Percentiles rank a stretch among this genome's conserved stretches.
Evolutionary conservation across 1,284 basidiomycete species (phyloP).

Genomic region (Ceraceosorus bombacis): DNA sequence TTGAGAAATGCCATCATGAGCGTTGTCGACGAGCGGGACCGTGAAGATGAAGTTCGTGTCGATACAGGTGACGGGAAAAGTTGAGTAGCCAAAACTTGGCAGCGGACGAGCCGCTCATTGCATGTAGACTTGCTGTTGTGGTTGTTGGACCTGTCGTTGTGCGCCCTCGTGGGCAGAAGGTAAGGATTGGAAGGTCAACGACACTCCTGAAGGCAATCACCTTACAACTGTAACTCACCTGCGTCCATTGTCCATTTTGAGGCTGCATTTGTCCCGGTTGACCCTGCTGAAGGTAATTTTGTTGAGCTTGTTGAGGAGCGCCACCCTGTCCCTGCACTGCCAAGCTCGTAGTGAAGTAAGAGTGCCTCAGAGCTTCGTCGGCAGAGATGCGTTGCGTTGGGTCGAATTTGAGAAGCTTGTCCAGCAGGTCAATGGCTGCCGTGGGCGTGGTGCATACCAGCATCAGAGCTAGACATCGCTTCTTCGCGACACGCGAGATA

Average conservation of each 20-base stretch:
- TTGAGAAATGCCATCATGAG: too few species aligned
- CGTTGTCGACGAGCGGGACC: too few species aligned
- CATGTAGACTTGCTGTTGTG: constrained; percentile 9
- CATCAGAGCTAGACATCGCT: constrained; percentile 1
- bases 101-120: background rate
- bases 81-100: too few species aligned
- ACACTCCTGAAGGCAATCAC: too few species aligned
- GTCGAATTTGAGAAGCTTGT: constrained; percentile 92
- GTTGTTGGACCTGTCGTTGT: constrained; percentile 2
- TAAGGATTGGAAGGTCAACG: too few species aligned
- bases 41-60: too few species aligned
- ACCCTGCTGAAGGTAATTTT: constrained; percentile 5
- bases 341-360: constrained; percentile 65
- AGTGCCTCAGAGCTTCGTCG: constrained; percentile 81
- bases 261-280: background rate
- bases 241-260: background rate
- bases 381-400: constrained; percentile 86
- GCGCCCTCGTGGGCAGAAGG: too few species aligned
- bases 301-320: background rate
- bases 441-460: background rate
- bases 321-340: constrained; percentile 21
- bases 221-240: background rate
- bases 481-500: constrained; percentile 4
- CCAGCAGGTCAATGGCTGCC: constrained; percentile 85
- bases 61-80: too few species aligned